Evolutionary conservation across 1,139 yeast species (phyloP), one percentile per base, ranked within the genome.

Genomic region (Hansenula anomala): DNA sequence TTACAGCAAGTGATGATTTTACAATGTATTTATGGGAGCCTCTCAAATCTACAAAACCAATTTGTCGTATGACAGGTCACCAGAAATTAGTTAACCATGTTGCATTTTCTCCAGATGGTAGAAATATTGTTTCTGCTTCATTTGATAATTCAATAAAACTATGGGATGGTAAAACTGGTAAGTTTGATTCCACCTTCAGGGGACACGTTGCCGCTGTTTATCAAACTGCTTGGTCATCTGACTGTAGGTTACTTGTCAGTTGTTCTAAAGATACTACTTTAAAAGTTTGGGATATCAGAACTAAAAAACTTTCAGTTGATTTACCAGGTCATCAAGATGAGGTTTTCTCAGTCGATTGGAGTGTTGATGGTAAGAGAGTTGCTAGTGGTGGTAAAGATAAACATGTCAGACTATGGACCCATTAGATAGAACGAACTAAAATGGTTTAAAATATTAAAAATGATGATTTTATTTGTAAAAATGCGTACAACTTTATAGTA

Each of bases 11-110:
- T 61, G 99, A 92, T 58, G 99, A 92, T 63, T 90, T 92, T 63
- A 92, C 98, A 32, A 92, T 94, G 97, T 92, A 84, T 55, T 67
- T 94, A 45, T 92, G 99, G 99, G 95, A 89, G 55, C 97, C 97
- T 13, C 64, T 79, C 37, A 83, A 79, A 59, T 69, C 83, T 2
- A 71, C 73, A 33, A 92, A 90, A 59, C 98, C 98, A 1, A 62
- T 92, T 9, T 79, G 88, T 42, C 75, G 98, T 55, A 84, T 92
- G 94, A 89, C 96, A 1, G 99, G 99, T 20, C 99, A 92, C 62
- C 98, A 92, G 59, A 92, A 92, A 62, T 71, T 90, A 28, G 98
- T 92, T 22, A 92, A 92, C 57, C 97, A 92, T 60, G 99, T 92
- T 8, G 80, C 90, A 9, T 92, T 92, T 58, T 85, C 96, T 2